A percentile compares a stretch with the other conserved stretches of the same genome.
Conservation (phyloP, 2,329 filamentous ascomycete genomes). For the Penicillium concentricum region DNA sequence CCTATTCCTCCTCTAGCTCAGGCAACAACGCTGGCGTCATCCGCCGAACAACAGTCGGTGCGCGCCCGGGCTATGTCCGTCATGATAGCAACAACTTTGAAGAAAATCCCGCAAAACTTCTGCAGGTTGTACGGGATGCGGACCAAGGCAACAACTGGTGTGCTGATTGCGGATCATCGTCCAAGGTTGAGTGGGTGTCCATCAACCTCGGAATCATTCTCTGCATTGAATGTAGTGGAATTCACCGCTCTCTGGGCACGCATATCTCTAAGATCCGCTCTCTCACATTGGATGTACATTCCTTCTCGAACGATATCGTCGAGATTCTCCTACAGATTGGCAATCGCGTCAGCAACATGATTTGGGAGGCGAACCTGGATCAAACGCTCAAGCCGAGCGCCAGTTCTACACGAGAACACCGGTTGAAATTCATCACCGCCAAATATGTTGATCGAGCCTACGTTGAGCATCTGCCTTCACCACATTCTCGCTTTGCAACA, state of each 20-base stretch:
- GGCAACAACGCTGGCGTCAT: slow-evolving; percentile 64
- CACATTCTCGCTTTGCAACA: slow-evolving; percentile 71
- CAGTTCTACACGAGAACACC: slow-evolving; percentile 80
- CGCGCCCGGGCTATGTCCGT: slow-evolving; percentile 70
- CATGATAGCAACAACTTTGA: slow-evolving; percentile 71
- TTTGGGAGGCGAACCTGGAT: slow-evolving; percentile 89
- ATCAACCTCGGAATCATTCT: slow-evolving; percentile 96
- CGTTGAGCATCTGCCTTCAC: slow-evolving; percentile 70
- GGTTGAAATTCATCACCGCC: slow-evolving; percentile 88
- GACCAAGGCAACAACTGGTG: slow-evolving; percentile 93
- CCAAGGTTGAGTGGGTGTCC: slow-evolving; percentile 97
- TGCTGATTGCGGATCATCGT: slow-evolving; percentile 86
- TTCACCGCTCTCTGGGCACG: slow-evolving; percentile 91
- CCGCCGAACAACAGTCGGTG: slow-evolving; percentile 87
- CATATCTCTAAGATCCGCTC: slow-evolving; percentile 98
- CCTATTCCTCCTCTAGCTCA: slow-evolving; percentile 40
- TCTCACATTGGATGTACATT: slow-evolving; percentile 89
- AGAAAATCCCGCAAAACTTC: slow-evolving; percentile 78
- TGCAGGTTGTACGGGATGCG: slow-evolving; percentile 82
- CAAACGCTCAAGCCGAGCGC: slow-evolving; percentile 69
- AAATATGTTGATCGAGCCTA: slow-evolving; percentile 88
- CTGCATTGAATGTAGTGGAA: slow-evolving; percentile 97
- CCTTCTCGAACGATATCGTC: slow-evolving; percentile 95
- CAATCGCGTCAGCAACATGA: slow-evolving; percentile 91
- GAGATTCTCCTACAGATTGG: slow-evolving; percentile 88